Conservation (phyloP, 768 basidiomycete species). For the Kwoniella heveanensis region DNA sequence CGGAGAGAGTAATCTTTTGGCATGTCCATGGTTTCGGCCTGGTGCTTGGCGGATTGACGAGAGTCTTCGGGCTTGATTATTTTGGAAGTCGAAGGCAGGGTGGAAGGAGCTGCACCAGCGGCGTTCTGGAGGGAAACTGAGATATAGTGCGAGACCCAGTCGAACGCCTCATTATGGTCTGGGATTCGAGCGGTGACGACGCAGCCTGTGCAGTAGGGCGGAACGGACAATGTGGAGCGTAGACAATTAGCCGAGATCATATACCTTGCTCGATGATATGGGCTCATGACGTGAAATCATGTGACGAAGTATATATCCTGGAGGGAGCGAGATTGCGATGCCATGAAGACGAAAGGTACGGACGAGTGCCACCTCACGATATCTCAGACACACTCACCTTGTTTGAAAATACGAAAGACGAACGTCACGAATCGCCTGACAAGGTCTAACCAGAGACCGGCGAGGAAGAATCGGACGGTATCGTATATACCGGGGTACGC, state of each 20-base stretch:
- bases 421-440: background rate
- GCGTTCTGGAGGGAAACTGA: background rate
- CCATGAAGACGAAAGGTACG: no score
- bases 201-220: slow-evolving; percentile 2
- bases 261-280: no score
- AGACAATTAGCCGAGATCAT: background rate
- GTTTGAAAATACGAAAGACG: background rate
- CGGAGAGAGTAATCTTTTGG: slow-evolving; percentile 2
- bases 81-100: no score
- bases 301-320: no score
- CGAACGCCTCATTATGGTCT: slow-evolving; percentile 16
- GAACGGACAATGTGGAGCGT: no score
- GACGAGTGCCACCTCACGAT: no score
- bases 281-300: no score
- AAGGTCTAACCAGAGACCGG: slow-evolving; percentile 16
- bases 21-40: no score
- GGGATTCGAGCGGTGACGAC: slow-evolving; percentile 8
- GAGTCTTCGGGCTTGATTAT: no score
- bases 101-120: no score
- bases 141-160: slow-evolving; percentile 19
- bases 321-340: no score
- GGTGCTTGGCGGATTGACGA: no score
- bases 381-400: slow-evolving; percentile 5
- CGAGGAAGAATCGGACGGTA: slow-evolving; percentile 9
- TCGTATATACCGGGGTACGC: slow-evolving; percentile 9